These are phyloP conservation scores for Onygenales sp. DNA, from an alignment of 2,329 filamentous ascomycete species.

Conservation along the genomic window DNA sequence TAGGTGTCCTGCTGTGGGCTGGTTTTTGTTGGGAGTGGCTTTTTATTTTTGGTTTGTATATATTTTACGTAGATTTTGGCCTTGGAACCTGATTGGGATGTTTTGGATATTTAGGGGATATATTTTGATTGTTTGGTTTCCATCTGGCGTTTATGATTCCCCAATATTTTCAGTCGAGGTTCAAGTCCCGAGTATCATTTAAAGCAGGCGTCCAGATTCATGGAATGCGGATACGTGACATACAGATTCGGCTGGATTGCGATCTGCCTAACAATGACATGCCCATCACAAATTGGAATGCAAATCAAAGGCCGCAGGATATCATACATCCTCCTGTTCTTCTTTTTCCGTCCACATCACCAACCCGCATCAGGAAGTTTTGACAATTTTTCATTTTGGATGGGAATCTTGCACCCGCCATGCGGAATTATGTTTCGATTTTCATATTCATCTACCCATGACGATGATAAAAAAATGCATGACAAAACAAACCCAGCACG, in stretches of 20 bases:
- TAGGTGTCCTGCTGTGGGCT: conserved; percentile 8
- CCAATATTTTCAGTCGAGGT: no score
- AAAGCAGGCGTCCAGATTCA: not conserved
- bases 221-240: not conserved
- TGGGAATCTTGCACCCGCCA: not conserved
- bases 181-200: no score
- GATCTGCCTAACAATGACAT: no score
- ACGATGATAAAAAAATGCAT: not conserved
- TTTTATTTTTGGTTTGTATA: not conserved
- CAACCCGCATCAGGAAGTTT: not conserved
- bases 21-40: not conserved
- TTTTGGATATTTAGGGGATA: no score
- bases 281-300: no score
- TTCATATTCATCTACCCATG: conserved; percentile 3
- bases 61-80: not conserved
- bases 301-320: no score
- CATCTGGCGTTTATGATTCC: no score
- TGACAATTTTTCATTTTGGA: not conserved
- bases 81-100: no score
- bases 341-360: not conserved
- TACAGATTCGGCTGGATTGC: not conserved
- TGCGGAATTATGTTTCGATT: not conserved
- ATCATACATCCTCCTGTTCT: not conserved
- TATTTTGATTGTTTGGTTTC: no score
- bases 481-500: not conserved